A percentile compares a stretch with the other conserved stretches of the same genome.
These are phyloP conservation scores for Draba incana DNA, from an alignment of 345 rosid species.

Conservation along the genomic window DNA sequence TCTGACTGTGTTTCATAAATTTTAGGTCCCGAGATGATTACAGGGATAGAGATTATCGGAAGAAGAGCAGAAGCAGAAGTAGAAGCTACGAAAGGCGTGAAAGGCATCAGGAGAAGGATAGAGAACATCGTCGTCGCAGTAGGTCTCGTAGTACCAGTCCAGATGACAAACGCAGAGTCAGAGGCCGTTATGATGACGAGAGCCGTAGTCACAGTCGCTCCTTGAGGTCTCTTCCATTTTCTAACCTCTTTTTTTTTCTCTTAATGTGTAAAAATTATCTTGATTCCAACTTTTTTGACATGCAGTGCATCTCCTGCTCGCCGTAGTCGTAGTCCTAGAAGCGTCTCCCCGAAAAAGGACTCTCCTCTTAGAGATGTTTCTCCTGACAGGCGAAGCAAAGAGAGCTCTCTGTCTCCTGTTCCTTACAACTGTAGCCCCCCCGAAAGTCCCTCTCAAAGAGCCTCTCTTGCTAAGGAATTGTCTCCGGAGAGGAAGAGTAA, in stretches of 20 bases:
- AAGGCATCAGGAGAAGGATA: slow-evolving; percentile 54
- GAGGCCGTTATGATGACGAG: slow-evolving; percentile 57
- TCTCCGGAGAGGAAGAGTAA: slow-evolving; percentile 51
- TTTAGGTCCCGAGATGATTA: slow-evolving; percentile 40
- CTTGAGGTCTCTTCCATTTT: slow-evolving; percentile 46
- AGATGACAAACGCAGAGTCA: slow-evolving; percentile 53
- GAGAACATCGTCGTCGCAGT: slow-evolving; percentile 54
- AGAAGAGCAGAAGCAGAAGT: slow-evolving; percentile 48
- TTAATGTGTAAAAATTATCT: background rate
- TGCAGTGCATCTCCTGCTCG: slow-evolving; percentile 57
- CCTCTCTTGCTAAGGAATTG: slow-evolving; percentile 42
- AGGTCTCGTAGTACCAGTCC: slow-evolving; percentile 68
- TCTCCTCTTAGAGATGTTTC: slow-evolving; percentile 47
- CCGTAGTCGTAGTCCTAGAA: slow-evolving; percentile 51
- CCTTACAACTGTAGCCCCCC: slow-evolving; percentile 51
- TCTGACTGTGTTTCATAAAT: background rate
- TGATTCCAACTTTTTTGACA: slow-evolving; percentile 20
- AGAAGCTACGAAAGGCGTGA: slow-evolving; percentile 59
- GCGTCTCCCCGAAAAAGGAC: slow-evolving; percentile 45
- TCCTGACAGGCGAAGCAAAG: slow-evolving; percentile 49
- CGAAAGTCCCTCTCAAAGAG: slow-evolving; percentile 46
- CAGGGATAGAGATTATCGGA: slow-evolving; percentile 53
- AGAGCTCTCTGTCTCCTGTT: slow-evolving; percentile 52
- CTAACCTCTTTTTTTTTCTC: background rate
- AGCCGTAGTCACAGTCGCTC: slow-evolving; percentile 56